Percentiles rank a stretch among this genome's conserved stretches.
phyloP scores from a whole-genome alignment of 768 basidiomycete species.

The Serendipita sp. region DNA sequence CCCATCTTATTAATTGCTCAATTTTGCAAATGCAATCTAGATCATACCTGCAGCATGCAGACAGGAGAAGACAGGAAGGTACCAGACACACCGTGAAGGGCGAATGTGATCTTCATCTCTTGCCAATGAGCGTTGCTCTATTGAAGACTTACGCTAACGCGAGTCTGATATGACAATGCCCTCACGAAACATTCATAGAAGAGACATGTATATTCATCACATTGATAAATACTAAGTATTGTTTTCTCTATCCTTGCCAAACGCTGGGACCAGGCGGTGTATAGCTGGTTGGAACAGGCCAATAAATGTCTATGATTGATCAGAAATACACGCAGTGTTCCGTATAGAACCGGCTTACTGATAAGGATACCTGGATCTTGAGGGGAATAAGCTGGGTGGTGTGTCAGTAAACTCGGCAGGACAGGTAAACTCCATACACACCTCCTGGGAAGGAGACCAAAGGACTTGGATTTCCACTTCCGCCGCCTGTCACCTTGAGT shows the following conservation, averaged over 20 bases:
- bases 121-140: no score
- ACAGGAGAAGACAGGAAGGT: no score
- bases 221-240: no score
- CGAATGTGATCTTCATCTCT: no score
- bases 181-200: no score
- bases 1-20: no score
- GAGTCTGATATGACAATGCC: no score
- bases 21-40: no score
- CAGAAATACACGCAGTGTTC: neutral
- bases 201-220: no score
- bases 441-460: constrained; percentile 8
- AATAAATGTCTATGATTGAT: neutral
- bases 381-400: neutral
- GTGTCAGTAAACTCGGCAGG: neutral
- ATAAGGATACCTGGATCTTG: constrained; percentile 5
- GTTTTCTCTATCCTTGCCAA: neutral
- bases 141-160: no score
- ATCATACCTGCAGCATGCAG: no score
- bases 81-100: no score
- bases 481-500: constrained; percentile 1
- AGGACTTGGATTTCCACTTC: constrained; percentile 6
- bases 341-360: neutral
- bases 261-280: constrained; percentile 4
- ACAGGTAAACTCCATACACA: neutral
- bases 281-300: constrained; percentile 6